These are phyloP conservation scores for Echites panduratus DNA, from an alignment of 257 asterid genomes.

Conservation along the genomic window DNA sequence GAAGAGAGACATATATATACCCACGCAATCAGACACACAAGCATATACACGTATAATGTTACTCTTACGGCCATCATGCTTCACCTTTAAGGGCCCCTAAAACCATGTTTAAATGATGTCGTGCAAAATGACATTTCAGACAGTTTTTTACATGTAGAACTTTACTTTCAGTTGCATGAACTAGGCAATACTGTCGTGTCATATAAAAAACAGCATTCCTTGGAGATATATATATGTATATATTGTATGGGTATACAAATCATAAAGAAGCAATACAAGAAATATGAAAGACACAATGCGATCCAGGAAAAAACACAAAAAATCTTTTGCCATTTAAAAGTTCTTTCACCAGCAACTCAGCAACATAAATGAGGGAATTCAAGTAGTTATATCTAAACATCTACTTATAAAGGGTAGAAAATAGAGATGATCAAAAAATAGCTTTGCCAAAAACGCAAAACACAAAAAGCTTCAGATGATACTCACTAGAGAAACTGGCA, in stretches of 20 bases:
- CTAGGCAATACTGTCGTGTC: neutral
- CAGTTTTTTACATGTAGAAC: neutral
- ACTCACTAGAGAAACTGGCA: slow-evolving; percentile 80
- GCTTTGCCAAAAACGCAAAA: neutral
- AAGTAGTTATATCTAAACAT: neutral
- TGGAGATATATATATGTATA: too few species aligned
- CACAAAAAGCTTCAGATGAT: slow-evolving; percentile 18
- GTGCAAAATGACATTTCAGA: neutral
- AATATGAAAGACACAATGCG: neutral
- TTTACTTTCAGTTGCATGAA: neutral
- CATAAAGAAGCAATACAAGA: neutral
- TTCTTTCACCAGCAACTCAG: neutral
- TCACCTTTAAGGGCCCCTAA: neutral
- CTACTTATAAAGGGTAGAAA: neutral
- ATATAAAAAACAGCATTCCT: neutral
- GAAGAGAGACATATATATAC: neutral
- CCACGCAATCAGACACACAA: neutral
- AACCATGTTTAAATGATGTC: neutral
- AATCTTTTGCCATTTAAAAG: neutral
- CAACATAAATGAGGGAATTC: neutral
- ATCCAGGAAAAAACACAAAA: too few species aligned
- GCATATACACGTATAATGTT: neutral
- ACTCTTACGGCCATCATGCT: neutral
- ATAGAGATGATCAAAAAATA: neutral
- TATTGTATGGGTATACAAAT: neutral